A percentile compares a stretch with the other conserved stretches of the same genome.
These are phyloP conservation scores for Cytospora piceae DNA, from an alignment of 2,329 filamentous ascomycete genomes.

Conservation along the genomic window DNA sequence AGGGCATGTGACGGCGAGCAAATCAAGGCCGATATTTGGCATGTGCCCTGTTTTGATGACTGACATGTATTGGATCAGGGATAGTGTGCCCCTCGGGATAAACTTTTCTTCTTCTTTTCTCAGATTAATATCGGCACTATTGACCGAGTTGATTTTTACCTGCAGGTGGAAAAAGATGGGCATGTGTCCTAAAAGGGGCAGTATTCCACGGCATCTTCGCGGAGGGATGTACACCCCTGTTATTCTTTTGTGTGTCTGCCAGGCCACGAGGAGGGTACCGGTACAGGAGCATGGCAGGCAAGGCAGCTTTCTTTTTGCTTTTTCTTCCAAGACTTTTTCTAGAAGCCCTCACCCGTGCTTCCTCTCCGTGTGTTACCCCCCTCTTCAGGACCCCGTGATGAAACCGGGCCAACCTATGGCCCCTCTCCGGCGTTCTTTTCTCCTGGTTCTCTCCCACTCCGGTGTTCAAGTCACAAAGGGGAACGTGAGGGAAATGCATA, in stretches of 20 bases:
- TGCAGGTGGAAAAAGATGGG: neutral
- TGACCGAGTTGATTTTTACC: conserved; percentile 10
- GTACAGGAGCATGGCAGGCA: too few relatives aligned
- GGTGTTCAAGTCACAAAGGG: neutral
- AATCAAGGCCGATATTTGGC: neutral
- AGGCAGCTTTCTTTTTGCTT: neutral
- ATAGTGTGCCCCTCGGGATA: neutral
- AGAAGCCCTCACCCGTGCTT: conserved; percentile 10
- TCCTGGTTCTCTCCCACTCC: neutral
- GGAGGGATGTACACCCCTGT: neutral
- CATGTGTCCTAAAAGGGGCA: neutral
- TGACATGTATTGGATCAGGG: neutral
- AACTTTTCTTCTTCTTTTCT: neutral
- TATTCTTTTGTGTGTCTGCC: neutral
- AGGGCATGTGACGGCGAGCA: neutral
- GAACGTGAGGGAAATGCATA: too few relatives aligned
- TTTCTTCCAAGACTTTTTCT: neutral
- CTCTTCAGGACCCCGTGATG: neutral
- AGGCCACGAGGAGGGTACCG: too few relatives aligned
- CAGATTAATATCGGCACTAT: conserved; percentile 1
- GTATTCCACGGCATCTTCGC: neutral
- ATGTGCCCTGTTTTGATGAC: neutral
- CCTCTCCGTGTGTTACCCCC: conserved; percentile 3
- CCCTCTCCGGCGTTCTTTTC: conserved; percentile 1
- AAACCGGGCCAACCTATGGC: neutral